Evolutionary conservation across 345 rosid species (phyloP).

Genomic region (Lumnitzera littorea): DNA sequence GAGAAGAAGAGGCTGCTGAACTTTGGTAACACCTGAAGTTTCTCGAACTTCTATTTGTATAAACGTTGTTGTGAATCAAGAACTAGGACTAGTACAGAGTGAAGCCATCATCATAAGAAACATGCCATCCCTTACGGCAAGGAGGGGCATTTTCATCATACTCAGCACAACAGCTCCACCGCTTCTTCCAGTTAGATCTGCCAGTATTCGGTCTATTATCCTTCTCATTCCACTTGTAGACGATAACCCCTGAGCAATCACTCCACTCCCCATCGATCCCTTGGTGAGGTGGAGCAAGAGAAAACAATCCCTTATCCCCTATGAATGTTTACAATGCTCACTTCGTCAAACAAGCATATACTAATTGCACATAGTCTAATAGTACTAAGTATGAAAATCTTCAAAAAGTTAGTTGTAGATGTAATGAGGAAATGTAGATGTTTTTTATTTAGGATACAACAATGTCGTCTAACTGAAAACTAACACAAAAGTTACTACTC

Average conservation of each 20-base stretch:
- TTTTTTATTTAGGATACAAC: too few species aligned
- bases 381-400: not conserved
- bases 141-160: constrained; percentile 46
- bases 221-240: constrained; percentile 51
- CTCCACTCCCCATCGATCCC: constrained; percentile 63
- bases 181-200: constrained; percentile 39
- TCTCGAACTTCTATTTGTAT: too few species aligned
- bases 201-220: constrained; percentile 40
- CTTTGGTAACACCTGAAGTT: too few species aligned
- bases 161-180: constrained; percentile 56
- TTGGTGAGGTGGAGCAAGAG: constrained; percentile 58
- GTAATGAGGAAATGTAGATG: not conserved
- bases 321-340: not conserved
- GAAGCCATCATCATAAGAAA: constrained; percentile 57
- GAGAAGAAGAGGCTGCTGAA: too few species aligned
- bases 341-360: not conserved
- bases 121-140: constrained; percentile 44
- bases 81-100: constrained; percentile 20
- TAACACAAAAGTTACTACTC: too few species aligned
- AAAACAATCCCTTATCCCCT: constrained; percentile 51
- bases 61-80: too few species aligned
- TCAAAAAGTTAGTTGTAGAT: not conserved
- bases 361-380: not conserved
- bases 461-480: too few species aligned
- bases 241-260: constrained; percentile 48